Conservation (phyloP, 1,284 basidiomycete genomes). For the Trichosporon asahii region DNA sequence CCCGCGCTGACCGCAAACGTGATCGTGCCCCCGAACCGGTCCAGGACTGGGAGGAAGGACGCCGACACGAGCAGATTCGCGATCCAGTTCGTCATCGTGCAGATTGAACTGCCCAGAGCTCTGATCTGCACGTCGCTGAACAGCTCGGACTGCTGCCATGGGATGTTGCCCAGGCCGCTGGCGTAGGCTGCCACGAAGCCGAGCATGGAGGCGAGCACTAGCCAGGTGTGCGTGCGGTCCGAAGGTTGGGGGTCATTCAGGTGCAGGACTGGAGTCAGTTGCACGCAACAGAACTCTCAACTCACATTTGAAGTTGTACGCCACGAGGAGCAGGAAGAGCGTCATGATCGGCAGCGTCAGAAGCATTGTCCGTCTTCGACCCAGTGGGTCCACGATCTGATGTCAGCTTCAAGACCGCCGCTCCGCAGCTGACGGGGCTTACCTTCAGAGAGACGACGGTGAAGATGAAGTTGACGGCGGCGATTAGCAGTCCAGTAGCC, state of each 20-base stretch:
- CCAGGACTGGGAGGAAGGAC: slow-evolving; percentile 72
- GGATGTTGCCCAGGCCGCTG: slow-evolving; percentile 70
- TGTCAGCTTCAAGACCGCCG: neutral
- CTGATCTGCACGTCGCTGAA: slow-evolving; percentile 70
- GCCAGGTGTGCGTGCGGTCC: slow-evolving; percentile 17
- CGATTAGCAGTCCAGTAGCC: slow-evolving; percentile 71
- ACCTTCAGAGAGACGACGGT: slow-evolving; percentile 73
- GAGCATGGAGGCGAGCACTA: slow-evolving; percentile 75
- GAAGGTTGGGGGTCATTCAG: neutral
- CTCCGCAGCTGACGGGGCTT: neutral
- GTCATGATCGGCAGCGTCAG: slow-evolving; percentile 74
- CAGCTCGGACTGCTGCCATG: slow-evolving; percentile 83
- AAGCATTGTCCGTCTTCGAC: slow-evolving; percentile 71
- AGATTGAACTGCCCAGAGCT: slow-evolving; percentile 72
- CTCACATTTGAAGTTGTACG: slow-evolving; percentile 72
- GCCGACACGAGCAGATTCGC: slow-evolving; percentile 71
- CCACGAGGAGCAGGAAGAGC: slow-evolving; percentile 65
- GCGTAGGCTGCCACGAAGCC: slow-evolving; percentile 79
- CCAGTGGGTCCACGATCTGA: slow-evolving; percentile 68
- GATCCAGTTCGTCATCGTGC: slow-evolving; percentile 77
- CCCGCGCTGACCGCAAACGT: slow-evolving; percentile 77
- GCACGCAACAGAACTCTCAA: slow-evolving; percentile 9
- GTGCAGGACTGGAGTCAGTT: neutral
- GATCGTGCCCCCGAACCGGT: slow-evolving; percentile 68
- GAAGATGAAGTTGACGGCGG: slow-evolving; percentile 75